A percentile compares a stretch with the other conserved stretches of the same genome.
Evolutionary conservation across 176 grass and related monocot species (phyloP).

Genomic region (bread wheat (Triticum aestivum)): IWGSC_CS_RefSeq_v2.1 NC_057805.1:298073641-298074140

Average conservation of each 20-base stretch:
- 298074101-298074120: slow-evolving; percentile 68
- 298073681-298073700: not conserved
- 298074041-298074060: slow-evolving; percentile 40
- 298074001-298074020: not conserved
- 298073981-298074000: slow-evolving; percentile 19
- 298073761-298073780: not conserved
- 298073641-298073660: not conserved
- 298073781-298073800: not conserved
- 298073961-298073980: slow-evolving; percentile 5
- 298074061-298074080: slow-evolving; percentile 62
- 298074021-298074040: slow-evolving; percentile 22
- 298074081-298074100: slow-evolving; percentile 56
- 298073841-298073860: not conserved
- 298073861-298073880: not conserved
- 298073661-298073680: not conserved
- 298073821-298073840: not conserved
- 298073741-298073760: not conserved
- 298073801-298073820: slow-evolving; percentile 1
- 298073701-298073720: slow-evolving; percentile 28
- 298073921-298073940: not conserved
- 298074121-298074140: slow-evolving; percentile 82
- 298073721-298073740: slow-evolving; percentile 13
- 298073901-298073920: not conserved
- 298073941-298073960: not conserved
- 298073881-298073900: not conserved